Base-by-base conservation (phyloP, 768 basidiomycete species). In the Boletus vinaceobasis region DNA sequence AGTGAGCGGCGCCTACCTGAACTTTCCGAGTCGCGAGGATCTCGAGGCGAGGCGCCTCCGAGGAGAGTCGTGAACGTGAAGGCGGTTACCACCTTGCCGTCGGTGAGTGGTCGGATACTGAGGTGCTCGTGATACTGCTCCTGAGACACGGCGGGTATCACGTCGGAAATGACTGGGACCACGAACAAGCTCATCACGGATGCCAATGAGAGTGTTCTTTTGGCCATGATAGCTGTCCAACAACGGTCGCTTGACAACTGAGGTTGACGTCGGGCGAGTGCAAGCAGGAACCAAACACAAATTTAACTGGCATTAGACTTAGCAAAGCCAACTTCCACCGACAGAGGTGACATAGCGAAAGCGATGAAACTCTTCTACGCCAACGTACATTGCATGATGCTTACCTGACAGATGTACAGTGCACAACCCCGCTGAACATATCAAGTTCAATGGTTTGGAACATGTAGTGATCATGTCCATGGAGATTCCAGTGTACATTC, bases 51-150 rank as follows among this genome's bases (percentile, higher is more conserved):
- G 7, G 75, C 77, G n/a, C 75, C 79, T 42, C 75, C 71, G 45
- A 87, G 67, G 13, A 83, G 54, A 0, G 88, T 90, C 27, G 74
- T 83, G 71, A 98, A 98, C 1, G 86, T 79, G 74, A 98, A 97
- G 31, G 79, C 79, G 1, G 92, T 81, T 0, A 82, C 79, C 37
- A 98, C 84, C 66, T 86, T 88, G 47, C 95, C 96, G 67, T 98
- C 90, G 7, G 79, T 75, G 33, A 97, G 79, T 1, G 91, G 81
- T 33, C 76, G 74, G 14, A 89, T 60, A 1, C 70, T 66, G 14
- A 89, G 76, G 26, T 73, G 63, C 70, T 89, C 87, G 38, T 66
- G 50, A 58, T 78, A 83, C 8, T 43, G 51, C 49, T 80, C 79
- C 8, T 48, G 44, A 1, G 27, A 38, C n/a, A 10, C 31, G 19